Conservation (phyloP, 2,329 filamentous ascomycete species). For the Beauveria brongniartii region DNA sequence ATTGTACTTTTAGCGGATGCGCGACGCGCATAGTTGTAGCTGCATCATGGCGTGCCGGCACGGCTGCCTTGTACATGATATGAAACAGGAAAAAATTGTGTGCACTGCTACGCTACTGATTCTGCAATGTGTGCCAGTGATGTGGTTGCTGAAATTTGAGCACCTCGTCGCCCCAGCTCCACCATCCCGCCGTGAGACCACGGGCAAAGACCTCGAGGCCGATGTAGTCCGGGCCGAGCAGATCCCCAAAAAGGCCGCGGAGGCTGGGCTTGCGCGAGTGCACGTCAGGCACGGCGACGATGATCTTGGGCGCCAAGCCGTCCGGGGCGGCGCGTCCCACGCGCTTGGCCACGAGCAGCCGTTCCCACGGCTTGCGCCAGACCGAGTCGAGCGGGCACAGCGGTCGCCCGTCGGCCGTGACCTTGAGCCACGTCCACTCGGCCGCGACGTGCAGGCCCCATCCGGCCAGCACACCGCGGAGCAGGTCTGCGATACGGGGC, state of each 20-base stretch:
- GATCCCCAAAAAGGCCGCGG: conserved; percentile 47
- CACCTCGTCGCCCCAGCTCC: conserved; percentile 69
- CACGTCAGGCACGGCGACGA: conserved; percentile 64
- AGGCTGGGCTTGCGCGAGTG: conserved; percentile 75
- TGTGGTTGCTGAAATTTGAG: conserved; percentile 57
- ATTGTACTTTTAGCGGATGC: conserved; percentile 11
- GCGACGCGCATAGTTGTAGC: conserved; percentile 13
- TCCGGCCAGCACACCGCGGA: conserved; percentile 51
- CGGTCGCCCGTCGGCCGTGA: conserved; percentile 56
- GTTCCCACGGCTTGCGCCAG: conserved; percentile 72
- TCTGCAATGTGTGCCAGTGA: conserved; percentile 34
- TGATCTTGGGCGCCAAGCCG: conserved; percentile 38
- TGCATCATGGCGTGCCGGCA: conserved; percentile 6
- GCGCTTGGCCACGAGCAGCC: conserved; percentile 53
- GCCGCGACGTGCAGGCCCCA: conserved; percentile 60
- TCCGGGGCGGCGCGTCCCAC: conserved; percentile 21
- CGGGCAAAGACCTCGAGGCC: conserved; percentile 73
- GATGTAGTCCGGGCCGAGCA: conserved; percentile 42
- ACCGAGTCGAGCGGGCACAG: conserved; percentile 49
- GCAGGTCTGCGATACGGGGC: conserved; percentile 45
- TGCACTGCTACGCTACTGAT: conserved; percentile 1
- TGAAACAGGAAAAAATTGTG: conserved; percentile 13
- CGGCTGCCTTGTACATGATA: conserved; percentile 14
- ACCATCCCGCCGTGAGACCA: conserved; percentile 67
- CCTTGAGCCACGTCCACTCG: conserved; percentile 76